Evolutionary conservation across 139 green algal species (phyloP), one percentile per base, ranked within the genome.

Genomic region (Pleodorina starrii): DNA sequence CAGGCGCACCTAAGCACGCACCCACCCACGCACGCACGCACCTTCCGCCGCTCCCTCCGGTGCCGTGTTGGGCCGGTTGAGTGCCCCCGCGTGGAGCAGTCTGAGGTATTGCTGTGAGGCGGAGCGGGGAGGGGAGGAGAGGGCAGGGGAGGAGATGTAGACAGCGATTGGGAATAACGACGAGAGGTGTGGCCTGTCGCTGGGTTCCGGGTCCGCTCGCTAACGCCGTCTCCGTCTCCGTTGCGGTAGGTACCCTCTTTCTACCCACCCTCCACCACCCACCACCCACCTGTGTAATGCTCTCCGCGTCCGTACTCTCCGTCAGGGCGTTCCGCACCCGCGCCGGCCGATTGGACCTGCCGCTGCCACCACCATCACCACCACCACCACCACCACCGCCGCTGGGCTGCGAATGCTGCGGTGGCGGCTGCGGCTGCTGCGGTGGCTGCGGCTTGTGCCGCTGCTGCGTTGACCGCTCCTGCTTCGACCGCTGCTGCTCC

Each of bases 101-200:
- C 60, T 60, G 60, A 88, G 82, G 82, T 88, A 88, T 68, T 88
- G 63, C 82, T 88, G 60, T 19, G 35, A 48, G 27, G 79, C 9
- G 23, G 38, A 23, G 40, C 23, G 17, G 40, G 32, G 29, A 10
- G 54, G n/a, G 76, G 29, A 66, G 6, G 25, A 46, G 68, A 32
- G 21, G 63, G 63, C 35, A 21, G n/a, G 63, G 63, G 63, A 6
- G 3, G 32, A 73, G 63, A 14, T 21, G 6, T 21, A 27, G 54
- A 66, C 25, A 66, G n/a, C n/a, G n/a, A n/a, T n/a, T n/a, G n/a
- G n/a, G n/a, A n/a, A n/a, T n/a, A n/a, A n/a, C n/a, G n/a, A n/a
- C n/a, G n/a, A n/a, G n/a, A n/a, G n/a, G n/a, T n/a, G n/a, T n/a
- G n/a, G n/a, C n/a, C n/a, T n/a, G n/a, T n/a, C n/a, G n/a, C n/a